A percentile compares a stretch with the other conserved stretches of the same genome.
phyloP scores from a whole-genome alignment of 108 stramenopile genomes.

The Schizochytrium sp. region DNA sequence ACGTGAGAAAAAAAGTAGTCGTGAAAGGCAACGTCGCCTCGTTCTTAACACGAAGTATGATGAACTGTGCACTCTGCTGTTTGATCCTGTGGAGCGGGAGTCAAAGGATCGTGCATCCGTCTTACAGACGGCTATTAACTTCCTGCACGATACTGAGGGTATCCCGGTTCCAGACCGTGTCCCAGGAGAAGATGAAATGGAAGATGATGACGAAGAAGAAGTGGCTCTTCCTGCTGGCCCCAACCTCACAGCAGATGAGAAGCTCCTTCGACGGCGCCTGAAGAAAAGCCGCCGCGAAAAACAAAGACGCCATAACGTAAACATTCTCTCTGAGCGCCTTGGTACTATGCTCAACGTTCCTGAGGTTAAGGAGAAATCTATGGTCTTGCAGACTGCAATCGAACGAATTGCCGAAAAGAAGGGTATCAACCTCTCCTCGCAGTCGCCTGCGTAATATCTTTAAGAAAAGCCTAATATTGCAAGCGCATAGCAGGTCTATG shows the following conservation, averaged over 20 bases:
- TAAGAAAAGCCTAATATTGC: no score
- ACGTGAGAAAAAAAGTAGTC: slow-evolving; percentile 46
- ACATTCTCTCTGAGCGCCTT: slow-evolving; percentile 55
- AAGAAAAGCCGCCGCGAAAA: slow-evolving; percentile 51
- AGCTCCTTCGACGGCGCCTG: not conserved
- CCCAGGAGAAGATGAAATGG: slow-evolving; percentile 52
- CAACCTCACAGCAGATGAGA: slow-evolving; percentile 11
- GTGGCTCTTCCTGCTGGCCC: not conserved
- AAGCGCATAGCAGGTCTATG: no score
- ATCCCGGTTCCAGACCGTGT: slow-evolving; percentile 28
- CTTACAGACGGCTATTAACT: slow-evolving; percentile 42
- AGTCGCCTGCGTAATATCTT: no score
- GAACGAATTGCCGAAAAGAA: slow-evolving; percentile 40
- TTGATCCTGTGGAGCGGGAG: slow-evolving; percentile 23
- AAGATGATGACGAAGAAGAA: slow-evolving; percentile 58
- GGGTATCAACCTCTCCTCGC: not conserved
- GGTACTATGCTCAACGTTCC: slow-evolving; percentile 51
- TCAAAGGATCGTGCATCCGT: slow-evolving; percentile 52
- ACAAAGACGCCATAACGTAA: slow-evolving; percentile 48
- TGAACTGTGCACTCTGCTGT: slow-evolving; percentile 26
- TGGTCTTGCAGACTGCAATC: slow-evolving; percentile 26
- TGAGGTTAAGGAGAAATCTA: slow-evolving; percentile 46
- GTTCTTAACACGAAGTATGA: slow-evolving; percentile 54
- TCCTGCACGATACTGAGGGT: not conserved
- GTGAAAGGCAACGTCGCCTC: slow-evolving; percentile 32